Conservation (phyloP, 345 rosid species). For the Boechera retrofracta region DNA sequence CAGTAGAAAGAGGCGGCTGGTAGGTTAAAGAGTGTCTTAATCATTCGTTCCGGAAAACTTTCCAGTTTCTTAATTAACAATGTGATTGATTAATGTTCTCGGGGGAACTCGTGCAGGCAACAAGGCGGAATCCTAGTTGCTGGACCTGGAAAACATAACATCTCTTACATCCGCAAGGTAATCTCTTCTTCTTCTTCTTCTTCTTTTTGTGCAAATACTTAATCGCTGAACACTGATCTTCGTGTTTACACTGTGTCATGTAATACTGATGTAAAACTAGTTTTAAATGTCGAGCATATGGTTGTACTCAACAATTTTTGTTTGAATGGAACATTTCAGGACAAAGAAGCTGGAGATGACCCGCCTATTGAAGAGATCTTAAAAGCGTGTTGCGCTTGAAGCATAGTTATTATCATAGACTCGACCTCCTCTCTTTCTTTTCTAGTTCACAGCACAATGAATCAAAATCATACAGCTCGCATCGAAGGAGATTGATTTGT, state of each 20-base stretch:
- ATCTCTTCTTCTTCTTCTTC: constrained; percentile 20
- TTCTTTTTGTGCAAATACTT: too few species aligned
- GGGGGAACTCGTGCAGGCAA: constrained; percentile 60
- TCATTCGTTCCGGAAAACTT: background rate
- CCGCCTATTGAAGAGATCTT: constrained; percentile 71
- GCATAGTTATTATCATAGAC: background rate
- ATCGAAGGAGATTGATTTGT: too few species aligned
- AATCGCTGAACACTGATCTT: background rate
- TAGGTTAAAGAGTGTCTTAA: constrained; percentile 45
- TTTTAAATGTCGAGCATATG: background rate
- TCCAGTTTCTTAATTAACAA: background rate
- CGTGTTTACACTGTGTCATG: background rate
- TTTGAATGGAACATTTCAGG: constrained; percentile 49
- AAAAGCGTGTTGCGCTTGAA: constrained; percentile 74
- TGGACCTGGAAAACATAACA: constrained; percentile 81
- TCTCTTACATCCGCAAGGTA: constrained; percentile 87
- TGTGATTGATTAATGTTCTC: constrained; percentile 1
- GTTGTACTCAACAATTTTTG: background rate
- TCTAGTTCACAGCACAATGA: background rate
- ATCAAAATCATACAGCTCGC: too few species aligned
- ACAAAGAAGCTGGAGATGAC: constrained; percentile 95
- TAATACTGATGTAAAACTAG: background rate
- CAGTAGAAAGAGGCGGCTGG: constrained; percentile 91
- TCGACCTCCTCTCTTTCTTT: background rate
- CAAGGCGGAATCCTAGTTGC: constrained; percentile 95